Evolutionary conservation across 352 stramenopile species (phyloP).

Genomic region (Globisporangium paddicum): DNA sequence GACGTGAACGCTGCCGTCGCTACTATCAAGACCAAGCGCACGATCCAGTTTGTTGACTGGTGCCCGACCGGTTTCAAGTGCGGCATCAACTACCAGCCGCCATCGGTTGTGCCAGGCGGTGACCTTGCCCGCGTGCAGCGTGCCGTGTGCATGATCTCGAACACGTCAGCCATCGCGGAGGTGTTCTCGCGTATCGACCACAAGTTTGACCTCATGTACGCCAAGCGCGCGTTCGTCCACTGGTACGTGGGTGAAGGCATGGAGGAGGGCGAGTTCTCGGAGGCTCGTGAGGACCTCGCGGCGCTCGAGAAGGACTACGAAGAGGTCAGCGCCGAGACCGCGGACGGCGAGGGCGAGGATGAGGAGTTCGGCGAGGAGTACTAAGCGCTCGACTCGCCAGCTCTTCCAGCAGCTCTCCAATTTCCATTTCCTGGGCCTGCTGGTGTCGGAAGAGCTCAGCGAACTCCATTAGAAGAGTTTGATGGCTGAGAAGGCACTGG

Average conservation of each 20-base stretch:
- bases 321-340: slow-evolving; percentile 95
- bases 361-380: slow-evolving; percentile 90
- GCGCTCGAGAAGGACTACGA: slow-evolving; percentile 99
- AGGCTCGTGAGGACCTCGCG: slow-evolving; percentile 96
- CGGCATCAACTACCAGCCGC: slow-evolving; percentile 98
- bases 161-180: slow-evolving; percentile 98
- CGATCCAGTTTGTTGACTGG: slow-evolving; percentile 99
- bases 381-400: slow-evolving; percentile 25
- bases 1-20: slow-evolving; percentile 96
- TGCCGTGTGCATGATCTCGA: slow-evolving; percentile 98
- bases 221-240: slow-evolving; percentile 98
- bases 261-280: slow-evolving; percentile 98
- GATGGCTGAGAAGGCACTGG: not conserved
- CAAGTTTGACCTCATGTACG: slow-evolving; percentile 99
- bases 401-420: no score
- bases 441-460: not conserved
- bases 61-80: slow-evolving; percentile 99
- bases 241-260: slow-evolving; percentile 99
- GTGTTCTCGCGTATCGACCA: slow-evolving; percentile 97
- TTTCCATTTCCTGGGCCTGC: not conserved
- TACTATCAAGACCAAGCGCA: slow-evolving; percentile 99
- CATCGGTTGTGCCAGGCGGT: slow-evolving; percentile 94
- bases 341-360: slow-evolving; percentile 90
- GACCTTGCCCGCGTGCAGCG: slow-evolving; percentile 98
- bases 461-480: slow-evolving; percentile 5